Conservation (phyloP, 495 filamentous ascomycete species). For the Lasiosphaeria ovina region DNA sequence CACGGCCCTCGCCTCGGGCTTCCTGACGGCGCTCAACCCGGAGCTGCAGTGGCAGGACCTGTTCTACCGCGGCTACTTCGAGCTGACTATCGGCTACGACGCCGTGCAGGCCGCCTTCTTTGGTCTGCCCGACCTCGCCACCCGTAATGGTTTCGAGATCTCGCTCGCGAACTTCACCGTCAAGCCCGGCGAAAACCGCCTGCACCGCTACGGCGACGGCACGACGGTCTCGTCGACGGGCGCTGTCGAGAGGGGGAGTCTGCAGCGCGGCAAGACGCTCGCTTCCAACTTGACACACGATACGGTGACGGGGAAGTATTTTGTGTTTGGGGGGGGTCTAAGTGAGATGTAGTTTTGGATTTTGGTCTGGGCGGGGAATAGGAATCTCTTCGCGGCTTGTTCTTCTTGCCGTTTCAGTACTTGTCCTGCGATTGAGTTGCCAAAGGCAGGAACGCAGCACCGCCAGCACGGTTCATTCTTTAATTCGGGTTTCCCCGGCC, state of each 20-base stretch:
- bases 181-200: slow-evolving; percentile 50
- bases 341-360: too few species aligned
- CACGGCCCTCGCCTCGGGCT: slow-evolving; percentile 36
- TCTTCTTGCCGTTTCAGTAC: too few species aligned
- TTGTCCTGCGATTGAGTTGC: too few species aligned
- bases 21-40: slow-evolving; percentile 47
- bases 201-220: slow-evolving; percentile 25
- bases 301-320: slow-evolving; percentile 22
- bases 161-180: slow-evolving; percentile 63
- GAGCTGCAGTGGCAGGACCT: slow-evolving; percentile 68
- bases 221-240: slow-evolving; percentile 2
- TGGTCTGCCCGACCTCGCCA: slow-evolving; percentile 34
- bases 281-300: slow-evolving; percentile 6
- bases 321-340: background rate
- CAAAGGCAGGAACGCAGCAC: too few species aligned
- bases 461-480: too few species aligned
- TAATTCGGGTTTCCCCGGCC: too few species aligned
- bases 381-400: too few species aligned
- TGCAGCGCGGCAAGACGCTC: slow-evolving; percentile 6
- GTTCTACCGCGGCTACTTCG: slow-evolving; percentile 66
- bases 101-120: slow-evolving; percentile 52
- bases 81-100: slow-evolving; percentile 50
- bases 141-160: slow-evolving; percentile 52
- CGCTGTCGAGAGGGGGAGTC: slow-evolving; percentile 5
- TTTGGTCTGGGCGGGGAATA: too few species aligned